Evolutionary conservation across 75 land plant genomes (phyloP).

Genomic region (Cryptomeria japonica): DNA sequence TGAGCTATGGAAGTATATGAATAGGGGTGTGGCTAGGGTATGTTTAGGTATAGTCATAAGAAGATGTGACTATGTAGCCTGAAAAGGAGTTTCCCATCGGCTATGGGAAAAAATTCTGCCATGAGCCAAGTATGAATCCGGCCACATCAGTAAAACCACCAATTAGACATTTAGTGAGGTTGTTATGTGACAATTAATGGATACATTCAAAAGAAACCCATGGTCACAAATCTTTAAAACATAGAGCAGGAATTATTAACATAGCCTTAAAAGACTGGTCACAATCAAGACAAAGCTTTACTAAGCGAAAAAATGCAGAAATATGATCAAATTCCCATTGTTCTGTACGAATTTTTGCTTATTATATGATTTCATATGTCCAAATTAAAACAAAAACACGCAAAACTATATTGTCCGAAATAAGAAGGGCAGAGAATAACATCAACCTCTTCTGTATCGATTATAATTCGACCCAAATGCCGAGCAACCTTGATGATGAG

Average conservation of each 20-base stretch:
- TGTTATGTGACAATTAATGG: neutral
- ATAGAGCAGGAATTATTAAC: neutral
- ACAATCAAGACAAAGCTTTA: neutral
- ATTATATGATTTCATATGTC: neutral
- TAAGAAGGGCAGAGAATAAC: neutral
- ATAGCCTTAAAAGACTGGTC: neutral
- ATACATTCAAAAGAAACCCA: neutral
- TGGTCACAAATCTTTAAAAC: neutral
- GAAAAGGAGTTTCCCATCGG: no score
- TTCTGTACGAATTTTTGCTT: neutral
- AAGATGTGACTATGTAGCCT: no score
- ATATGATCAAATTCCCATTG: neutral
- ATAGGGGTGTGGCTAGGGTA: no score
- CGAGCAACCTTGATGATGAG: conserved; percentile 72
- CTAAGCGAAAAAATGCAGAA: neutral
- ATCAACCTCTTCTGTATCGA: conserved; percentile 53
- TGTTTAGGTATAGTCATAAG: no score
- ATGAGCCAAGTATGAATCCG: neutral
- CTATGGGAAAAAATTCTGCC: neutral
- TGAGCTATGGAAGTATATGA: no score
- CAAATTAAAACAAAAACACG: neutral
- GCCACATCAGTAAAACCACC: neutral
- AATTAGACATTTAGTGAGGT: no score
- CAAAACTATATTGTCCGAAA: neutral
- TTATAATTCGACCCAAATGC: conserved; percentile 50